Conservation (phyloP, 371 early-diverging fungal genomes). For the Mortierella sp. region DNA sequence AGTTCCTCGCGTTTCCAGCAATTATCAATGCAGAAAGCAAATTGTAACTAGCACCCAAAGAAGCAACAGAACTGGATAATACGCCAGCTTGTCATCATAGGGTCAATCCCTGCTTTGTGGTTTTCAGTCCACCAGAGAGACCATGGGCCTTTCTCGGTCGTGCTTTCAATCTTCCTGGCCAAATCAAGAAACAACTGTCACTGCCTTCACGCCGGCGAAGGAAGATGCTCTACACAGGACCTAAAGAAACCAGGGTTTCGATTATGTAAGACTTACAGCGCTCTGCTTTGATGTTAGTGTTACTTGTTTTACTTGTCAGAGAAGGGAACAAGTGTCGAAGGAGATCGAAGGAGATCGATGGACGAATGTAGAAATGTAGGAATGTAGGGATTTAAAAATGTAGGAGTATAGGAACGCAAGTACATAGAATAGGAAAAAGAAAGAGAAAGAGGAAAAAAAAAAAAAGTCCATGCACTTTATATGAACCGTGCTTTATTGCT, state of each 20-base stretch:
- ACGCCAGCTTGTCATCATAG: background rate
- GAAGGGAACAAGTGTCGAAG: no score
- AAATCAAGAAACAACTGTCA: conserved; percentile 4
- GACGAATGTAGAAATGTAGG: background rate
- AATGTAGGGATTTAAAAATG: no score
- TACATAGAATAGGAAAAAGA: background rate
- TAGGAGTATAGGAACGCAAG: background rate
- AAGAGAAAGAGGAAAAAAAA: background rate
- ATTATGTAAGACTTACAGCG: no score
- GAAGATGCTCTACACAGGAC: conserved; percentile 1
- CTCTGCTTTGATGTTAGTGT: no score
- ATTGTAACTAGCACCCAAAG: no score
- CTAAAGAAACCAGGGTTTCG: conserved; percentile 1
- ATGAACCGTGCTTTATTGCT: no score
- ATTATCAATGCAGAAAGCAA: no score
- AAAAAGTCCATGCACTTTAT: background rate
- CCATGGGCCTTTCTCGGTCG: background rate
- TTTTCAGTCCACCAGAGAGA: conserved; percentile 4
- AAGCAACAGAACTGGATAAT: no score
- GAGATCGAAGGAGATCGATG: no score
- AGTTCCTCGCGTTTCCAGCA: no score
- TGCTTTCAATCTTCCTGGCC: background rate
- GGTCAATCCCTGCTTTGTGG: conserved; percentile 3
- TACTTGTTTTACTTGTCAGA: background rate
- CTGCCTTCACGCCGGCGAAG: background rate